Conservation (phyloP, 371 early-diverging fungal genomes). For the Mortierella sp. region DNA sequence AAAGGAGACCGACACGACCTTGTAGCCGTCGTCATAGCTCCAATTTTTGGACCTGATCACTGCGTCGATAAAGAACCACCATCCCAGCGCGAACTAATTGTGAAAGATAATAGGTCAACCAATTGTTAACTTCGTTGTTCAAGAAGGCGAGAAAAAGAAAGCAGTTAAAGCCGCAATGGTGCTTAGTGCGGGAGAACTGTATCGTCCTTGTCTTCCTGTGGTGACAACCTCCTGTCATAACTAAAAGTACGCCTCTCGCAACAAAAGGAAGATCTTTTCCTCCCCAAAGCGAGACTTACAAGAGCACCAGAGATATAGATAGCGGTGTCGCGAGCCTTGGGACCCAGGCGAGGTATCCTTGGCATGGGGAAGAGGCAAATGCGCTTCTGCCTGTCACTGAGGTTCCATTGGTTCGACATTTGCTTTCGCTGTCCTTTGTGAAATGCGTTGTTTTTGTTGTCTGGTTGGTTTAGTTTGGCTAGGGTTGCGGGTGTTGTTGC, state of each 20-base stretch:
- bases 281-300: conserved; percentile 43
- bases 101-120: too few relatives aligned
- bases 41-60: conserved; percentile 63
- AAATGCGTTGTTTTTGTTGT: neutral
- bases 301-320: conserved; percentile 68
- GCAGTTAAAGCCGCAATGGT: neutral
- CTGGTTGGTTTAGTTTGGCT: neutral
- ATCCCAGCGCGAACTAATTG: conserved; percentile 80
- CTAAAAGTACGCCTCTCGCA: too few relatives aligned
- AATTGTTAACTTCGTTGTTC: neutral
- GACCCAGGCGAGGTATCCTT: conserved; percentile 58
- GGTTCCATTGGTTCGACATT: conserved; percentile 30
- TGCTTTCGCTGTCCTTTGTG: too few relatives aligned
- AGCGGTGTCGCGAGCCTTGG: conserved; percentile 61
- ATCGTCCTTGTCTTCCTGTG: too few relatives aligned
- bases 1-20: conserved; percentile 66
- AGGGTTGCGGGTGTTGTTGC: neutral
- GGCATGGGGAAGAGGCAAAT: conserved; percentile 53
- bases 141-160: neutral
- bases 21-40: conserved; percentile 49
- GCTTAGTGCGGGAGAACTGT: too few relatives aligned
- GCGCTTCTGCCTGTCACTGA: conserved; percentile 48
- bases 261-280: too few relatives aligned
- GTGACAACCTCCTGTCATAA: too few relatives aligned
- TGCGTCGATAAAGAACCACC: conserved; percentile 89